Conservation (phyloP, 2,329 filamentous ascomycete species). For the Paraconiothyrium brasiliense region DNA sequence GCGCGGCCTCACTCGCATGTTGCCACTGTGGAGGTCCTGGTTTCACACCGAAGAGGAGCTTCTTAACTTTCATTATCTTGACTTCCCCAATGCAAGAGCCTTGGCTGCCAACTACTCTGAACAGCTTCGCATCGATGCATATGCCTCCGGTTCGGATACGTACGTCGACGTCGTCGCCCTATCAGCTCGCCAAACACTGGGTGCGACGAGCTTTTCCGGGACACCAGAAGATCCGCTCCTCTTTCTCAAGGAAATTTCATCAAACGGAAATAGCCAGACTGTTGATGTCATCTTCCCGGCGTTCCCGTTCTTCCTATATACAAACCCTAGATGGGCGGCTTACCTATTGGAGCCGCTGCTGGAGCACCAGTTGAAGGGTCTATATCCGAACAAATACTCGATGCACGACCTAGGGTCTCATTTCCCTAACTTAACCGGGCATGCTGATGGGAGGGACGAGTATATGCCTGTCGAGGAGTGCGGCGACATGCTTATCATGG, state of each 20-base stretch:
- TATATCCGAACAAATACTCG: constrained; percentile 83
- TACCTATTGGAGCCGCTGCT: constrained; percentile 82
- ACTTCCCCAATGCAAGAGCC: constrained; percentile 70
- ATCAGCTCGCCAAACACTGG: constrained; percentile 81
- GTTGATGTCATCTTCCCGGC: constrained; percentile 89
- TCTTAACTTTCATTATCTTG: constrained; percentile 77
- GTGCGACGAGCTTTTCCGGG: constrained; percentile 78
- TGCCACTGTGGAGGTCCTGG: constrained; percentile 81
- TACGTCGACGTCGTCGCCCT: constrained; percentile 82
- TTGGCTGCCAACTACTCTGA: constrained; percentile 78
- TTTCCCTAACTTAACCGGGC: constrained; percentile 81
- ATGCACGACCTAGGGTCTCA: constrained; percentile 79
- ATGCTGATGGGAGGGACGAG: constrained; percentile 75
- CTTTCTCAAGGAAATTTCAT: constrained; percentile 87
- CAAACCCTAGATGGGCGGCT: constrained; percentile 80
- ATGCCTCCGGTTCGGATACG: constrained; percentile 75
- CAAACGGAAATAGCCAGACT: constrained; percentile 84
- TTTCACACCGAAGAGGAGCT: constrained; percentile 71
- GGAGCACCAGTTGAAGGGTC: constrained; percentile 82
- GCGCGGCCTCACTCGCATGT: constrained; percentile 79
- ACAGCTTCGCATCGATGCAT: constrained; percentile 75
- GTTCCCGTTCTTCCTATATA: constrained; percentile 87
- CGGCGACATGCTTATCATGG: constrained; percentile 86
- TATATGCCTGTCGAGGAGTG: constrained; percentile 82
- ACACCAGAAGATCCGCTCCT: constrained; percentile 76